Evolutionary conservation across 2,329 filamentous ascomycete genomes (phyloP), one percentile per base, ranked within the genome.

Genomic region (Ophiocordyceps sinensis): DNA sequence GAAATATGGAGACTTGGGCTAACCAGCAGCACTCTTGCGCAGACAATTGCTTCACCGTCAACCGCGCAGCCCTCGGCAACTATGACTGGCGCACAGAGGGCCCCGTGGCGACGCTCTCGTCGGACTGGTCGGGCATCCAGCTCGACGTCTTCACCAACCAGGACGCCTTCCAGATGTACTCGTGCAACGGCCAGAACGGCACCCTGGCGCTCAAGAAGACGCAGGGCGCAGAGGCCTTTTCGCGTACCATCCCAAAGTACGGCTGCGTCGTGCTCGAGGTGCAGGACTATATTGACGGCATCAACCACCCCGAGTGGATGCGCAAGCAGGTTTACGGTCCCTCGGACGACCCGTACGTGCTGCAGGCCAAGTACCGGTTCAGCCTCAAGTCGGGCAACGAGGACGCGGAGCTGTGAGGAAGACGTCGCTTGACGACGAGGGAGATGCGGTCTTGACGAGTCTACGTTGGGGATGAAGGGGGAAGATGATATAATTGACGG

Each of bases 201-300:
- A 69, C 69, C 1, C 62, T 82, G 46, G 65, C 82, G 1, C 63
- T 87, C 46, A 87, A 87, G 67, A 65, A 66, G 45, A 81, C 76
- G 0, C 83, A 87, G 58, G 82, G 73, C 45, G 61, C 72, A 45
- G 47, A 61, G 2, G 61, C 64, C 28, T 73, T 78, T 50, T 73
- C 76, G 4, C 68, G 79, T 31, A 73, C 73, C 8, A 80, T 86
- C 23, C 71, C 75, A 42, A 58, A 88, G 66, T 85, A 87, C 55
- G 87, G 85, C 28, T 95, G 89, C 60, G 55, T 94, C 23, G 89
- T 94, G 38, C 73, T 95, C 60, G 89, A 95, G 65, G 85, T 91
- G 12, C 77, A 95, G 68, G 87, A 91, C 59, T 95, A 79, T 75
- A 94, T 95, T 54, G 88, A 94, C 57, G 87, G 73, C 23, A 91